A percentile compares a stretch with the other conserved stretches of the same genome.
Conservation (phyloP, 768 basidiomycete genomes). For the Tulasnella sp. region DNA sequence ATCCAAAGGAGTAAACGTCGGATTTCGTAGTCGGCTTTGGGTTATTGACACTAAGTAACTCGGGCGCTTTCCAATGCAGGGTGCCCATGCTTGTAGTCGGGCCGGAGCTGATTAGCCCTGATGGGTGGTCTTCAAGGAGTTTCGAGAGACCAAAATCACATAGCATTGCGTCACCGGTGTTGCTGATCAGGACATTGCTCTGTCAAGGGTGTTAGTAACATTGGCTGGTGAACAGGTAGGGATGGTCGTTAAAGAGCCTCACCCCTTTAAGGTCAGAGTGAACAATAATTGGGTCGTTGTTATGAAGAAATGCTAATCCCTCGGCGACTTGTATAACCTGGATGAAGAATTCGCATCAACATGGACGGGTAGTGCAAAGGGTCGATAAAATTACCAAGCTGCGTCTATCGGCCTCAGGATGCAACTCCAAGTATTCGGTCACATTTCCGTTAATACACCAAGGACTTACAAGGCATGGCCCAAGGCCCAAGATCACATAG, state of each 20-base stretch:
- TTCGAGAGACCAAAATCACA: slow-evolving; percentile 11
- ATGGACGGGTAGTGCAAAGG: not conserved
- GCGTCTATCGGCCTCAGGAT: not conserved
- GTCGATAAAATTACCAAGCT: not conserved
- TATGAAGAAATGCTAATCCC: slow-evolving; percentile 18
- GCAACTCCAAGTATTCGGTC: not conserved
- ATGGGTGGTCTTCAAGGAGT: not conserved
- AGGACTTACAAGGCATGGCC: slow-evolving; percentile 3
- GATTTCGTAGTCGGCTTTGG: not conserved
- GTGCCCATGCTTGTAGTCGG: not conserved
- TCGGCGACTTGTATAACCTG: slow-evolving; percentile 16
- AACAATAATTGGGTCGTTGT: slow-evolving; percentile 14
- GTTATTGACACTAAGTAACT: not conserved
- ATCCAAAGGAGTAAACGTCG: slow-evolving; percentile 9
- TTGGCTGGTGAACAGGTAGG: not conserved
- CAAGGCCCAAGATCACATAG: not conserved
- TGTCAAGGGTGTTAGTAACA: not conserved
- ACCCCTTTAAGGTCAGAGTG: slow-evolving; percentile 20
- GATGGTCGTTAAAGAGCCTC: no score
- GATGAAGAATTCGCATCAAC: not conserved
- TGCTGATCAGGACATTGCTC: slow-evolving; percentile 5
- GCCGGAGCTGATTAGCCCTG: not conserved
- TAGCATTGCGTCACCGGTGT: not conserved
- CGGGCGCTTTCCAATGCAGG: not conserved
- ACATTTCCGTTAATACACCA: slow-evolving; percentile 12